Evolutionary conservation across 805 yeast species (phyloP), one percentile per base, ranked within the genome.

Genomic region (Dipodascopsis uninucleata): DNA sequence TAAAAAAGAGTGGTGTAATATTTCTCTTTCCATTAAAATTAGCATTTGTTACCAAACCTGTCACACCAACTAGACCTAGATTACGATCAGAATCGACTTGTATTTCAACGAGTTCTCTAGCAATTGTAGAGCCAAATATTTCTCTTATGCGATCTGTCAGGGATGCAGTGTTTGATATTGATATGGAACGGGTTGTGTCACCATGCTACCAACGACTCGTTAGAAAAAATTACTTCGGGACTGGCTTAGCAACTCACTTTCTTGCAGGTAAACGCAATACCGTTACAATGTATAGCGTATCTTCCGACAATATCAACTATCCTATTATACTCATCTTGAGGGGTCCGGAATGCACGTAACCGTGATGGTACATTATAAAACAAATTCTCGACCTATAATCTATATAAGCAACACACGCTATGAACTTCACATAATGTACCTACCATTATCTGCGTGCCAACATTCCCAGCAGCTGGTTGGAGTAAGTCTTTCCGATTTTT

Each of bases 311-410:
- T 86, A 53, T 89, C 97, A 25, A 90, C 62, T 5, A 93, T 83
- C 52, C 77, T 79, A 8, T 77, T 61, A 58, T 79, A 83, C 58
- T 93, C 97, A 10, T 88, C 96, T 52, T 71, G 71, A 8, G 80
- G 70, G 0, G 84, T 73, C 44, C 72, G 72, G 37, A 89, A 65
- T 0, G 95, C 76, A 44, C 81, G 68, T 24, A 82, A 65, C 37
- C 98, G 71, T 0, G 95, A 77, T 0, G 95, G 93, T 23, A 83
- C 77, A 60, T 90, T 93, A 67, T 81, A 93, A 59, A 93, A 93
- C 43, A 93, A 67, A 61, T 93, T 96, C 61, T 88, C 96, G 5
- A 88, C 95, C 45, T 47, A 29, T 16, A 14, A 20, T 22, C 3
- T 8, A n/a, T 5, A 16, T 22, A 20, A 43, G 38, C 16, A 5